Conservation (phyloP, 179 eudicot species). For the Nepenthes alata region DNA sequence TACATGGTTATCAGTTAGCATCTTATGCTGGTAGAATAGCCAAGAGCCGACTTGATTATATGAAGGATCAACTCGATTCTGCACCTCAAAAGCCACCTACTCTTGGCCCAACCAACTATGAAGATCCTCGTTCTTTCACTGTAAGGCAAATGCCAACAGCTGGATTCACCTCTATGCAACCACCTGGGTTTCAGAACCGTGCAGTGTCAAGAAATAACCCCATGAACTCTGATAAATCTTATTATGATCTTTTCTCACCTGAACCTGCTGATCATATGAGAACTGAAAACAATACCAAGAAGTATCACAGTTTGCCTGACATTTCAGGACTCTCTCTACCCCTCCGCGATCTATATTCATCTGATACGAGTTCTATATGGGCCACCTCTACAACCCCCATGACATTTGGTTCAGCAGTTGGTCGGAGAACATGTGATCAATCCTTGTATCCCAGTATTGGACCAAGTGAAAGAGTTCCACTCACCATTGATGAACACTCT, state of each 20-base stretch:
- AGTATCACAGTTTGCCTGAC: constrained; percentile 83
- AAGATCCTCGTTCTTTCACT: constrained; percentile 36
- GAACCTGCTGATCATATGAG: constrained; percentile 25
- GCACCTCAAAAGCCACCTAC: constrained; percentile 34
- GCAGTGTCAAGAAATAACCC: constrained; percentile 44
- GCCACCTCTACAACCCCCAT: constrained; percentile 24
- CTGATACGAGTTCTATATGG: constrained; percentile 35
- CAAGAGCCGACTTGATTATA: constrained; percentile 37
- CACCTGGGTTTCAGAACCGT: constrained; percentile 53
- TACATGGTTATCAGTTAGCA: constrained; percentile 63
- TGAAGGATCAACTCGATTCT: constrained; percentile 31
- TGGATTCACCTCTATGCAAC: constrained; percentile 30
- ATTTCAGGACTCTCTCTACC: constrained; percentile 67
- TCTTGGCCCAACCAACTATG: constrained; percentile 26
- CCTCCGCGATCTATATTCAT: constrained; percentile 24
- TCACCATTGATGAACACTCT: constrained; percentile 45
- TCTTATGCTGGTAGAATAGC: constrained; percentile 38
- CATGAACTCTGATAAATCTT: constrained; percentile 35
- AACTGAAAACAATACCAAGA: constrained; percentile 34
- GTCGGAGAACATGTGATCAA: constrained; percentile 26
- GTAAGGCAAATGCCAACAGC: constrained; percentile 32
- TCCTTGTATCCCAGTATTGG: constrained; percentile 28
- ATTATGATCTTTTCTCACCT: constrained; percentile 26
- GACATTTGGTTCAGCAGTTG: constrained; percentile 34
- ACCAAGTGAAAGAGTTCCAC: constrained; percentile 35